phyloP scores from a whole-genome alignment of 768 basidiomycete species.

The Gloeopeniophorella convolvens region DNA sequence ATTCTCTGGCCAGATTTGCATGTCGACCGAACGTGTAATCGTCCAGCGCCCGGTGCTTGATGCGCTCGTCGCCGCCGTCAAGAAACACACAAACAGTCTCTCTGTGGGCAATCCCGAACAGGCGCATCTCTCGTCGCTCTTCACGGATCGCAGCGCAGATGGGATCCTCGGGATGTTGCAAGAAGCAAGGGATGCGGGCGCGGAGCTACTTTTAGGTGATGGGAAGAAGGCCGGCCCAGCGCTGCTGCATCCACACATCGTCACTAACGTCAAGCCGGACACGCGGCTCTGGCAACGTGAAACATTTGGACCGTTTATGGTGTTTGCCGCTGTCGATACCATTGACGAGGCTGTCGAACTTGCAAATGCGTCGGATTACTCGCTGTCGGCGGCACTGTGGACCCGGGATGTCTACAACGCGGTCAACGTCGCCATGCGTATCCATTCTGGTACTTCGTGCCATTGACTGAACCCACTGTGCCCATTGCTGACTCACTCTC shows the following conservation, averaged over 20 bases:
- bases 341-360: conserved; percentile 50
- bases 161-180: conserved; percentile 37
- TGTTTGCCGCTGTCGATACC: conserved; percentile 41
- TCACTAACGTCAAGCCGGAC: conserved; percentile 41
- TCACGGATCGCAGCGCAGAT: conserved; percentile 39
- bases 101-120: conserved; percentile 33
- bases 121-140: conserved; percentile 34
- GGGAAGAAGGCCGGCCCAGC: conserved; percentile 30
- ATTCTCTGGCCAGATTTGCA: conserved; percentile 50
- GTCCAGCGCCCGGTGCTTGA: conserved; percentile 38
- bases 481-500: background rate
- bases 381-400: conserved; percentile 48
- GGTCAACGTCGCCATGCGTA: conserved; percentile 38
- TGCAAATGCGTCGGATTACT: conserved; percentile 49
- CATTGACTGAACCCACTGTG: background rate
- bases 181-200: conserved; percentile 40
- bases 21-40: conserved; percentile 53
- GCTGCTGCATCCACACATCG: conserved; percentile 45
- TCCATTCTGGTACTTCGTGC: conserved; percentile 36
- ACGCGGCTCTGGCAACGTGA: conserved; percentile 53
- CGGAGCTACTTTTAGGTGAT: conserved; percentile 41
- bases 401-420: conserved; percentile 39
- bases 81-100: conserved; percentile 28
- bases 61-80: conserved; percentile 33
- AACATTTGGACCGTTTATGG: conserved; percentile 53